Base-by-base conservation (phyloP, 768 basidiomycete genomes). In the Tricholomella constricta region DNA sequence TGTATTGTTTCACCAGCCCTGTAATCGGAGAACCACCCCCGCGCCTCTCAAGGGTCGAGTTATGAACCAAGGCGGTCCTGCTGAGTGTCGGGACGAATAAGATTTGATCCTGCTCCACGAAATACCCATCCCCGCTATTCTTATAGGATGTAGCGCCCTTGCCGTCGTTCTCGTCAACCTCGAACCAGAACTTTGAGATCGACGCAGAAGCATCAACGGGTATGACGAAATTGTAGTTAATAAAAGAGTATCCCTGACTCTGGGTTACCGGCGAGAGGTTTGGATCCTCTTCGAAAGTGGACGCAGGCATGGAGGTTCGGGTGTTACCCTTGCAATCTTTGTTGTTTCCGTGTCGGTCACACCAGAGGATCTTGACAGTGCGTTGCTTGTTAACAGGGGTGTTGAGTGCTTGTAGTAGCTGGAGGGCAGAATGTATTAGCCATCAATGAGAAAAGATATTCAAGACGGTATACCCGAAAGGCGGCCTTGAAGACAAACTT, bases 101-200 rank as follows among this genome's bases (percentile, higher is more conserved):
- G 3, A 79, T 48, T 26, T 71, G 64, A 57, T 80, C 78, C 57
- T 80, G 78, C 34, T 66, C 63, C 14, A 78, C 56, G 12, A 63
- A 55, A 57, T 78, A 80, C n/a, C 70, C 69, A 20, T 54, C 57
- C 2, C 79, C 78, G n/a, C 67, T 71, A 52, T 79, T 79, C 32
- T 77, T 68, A 50, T 76, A 70, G 1, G 62, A 63, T 2, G 69
- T 70, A 6, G 69, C 50, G 1, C 64, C 62, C 34, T 67, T 72
- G 10, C 78, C 78, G 53, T 77, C 67, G 25, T 71, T 69, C 53
- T 79, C 77, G 53, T 79, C 70, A 6, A 79, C 73, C 23, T 70
- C 65, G 60, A 81, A 81, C 77, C 77, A 79, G 62, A 79, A 79
- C 29, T 72, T 75, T 27, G 76, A 70, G 47, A 81, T 69, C n/a